Base-by-base conservation (phyloP, 2,329 filamentous ascomycete genomes). In the Didymella arachidicola region DNA sequence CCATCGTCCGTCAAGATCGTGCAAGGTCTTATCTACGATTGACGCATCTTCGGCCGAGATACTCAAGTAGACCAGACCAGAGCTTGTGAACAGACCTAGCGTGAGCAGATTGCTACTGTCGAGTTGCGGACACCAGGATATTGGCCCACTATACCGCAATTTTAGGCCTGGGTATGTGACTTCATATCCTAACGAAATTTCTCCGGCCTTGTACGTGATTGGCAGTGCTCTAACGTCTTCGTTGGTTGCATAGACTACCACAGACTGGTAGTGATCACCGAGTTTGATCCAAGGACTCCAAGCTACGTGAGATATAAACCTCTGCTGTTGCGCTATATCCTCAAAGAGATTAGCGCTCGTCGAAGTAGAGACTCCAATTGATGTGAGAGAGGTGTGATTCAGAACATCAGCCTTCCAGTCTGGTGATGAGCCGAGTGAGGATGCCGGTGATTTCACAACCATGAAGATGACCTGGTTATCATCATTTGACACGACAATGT, bases 1-100 rank as follows among this genome's bases (percentile, higher is more conserved):
- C 78, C 79, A 80, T n/a, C 76, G 71, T n/a, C 65, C 72, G 48
- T 80, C 76, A 2, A 80, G 71, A 49, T 77, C 64, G 52, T 78
- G 77, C 3, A 56, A 64, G 22, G 47, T 48, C 16, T 57, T 53
- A 2, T 63, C 53, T 2, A 71, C 45, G 2, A 71, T 65, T 1
- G 64, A 68, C 10, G 65, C 71, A 57, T 76, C 64, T 4, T 47
- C 48, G 7, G 59, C 45, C 2, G 67, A 71, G 30, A 76, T 58
- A 11, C 56, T 69, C 19, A 75, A 54, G 32, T 66, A 68, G 6
- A 72, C 59, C 4, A 77, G 60, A 10, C 68, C 65, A 4, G 69
- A 61, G 12, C 57, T 60, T 1, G 70, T 70, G 48, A 80, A 79
- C 1, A 75, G 47, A 10, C 76, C 66, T 14, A 79, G 61, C 12